phyloP scores from a whole-genome alignment of 1,284 basidiomycete genomes.

The Stereum hirsutum region DNA sequence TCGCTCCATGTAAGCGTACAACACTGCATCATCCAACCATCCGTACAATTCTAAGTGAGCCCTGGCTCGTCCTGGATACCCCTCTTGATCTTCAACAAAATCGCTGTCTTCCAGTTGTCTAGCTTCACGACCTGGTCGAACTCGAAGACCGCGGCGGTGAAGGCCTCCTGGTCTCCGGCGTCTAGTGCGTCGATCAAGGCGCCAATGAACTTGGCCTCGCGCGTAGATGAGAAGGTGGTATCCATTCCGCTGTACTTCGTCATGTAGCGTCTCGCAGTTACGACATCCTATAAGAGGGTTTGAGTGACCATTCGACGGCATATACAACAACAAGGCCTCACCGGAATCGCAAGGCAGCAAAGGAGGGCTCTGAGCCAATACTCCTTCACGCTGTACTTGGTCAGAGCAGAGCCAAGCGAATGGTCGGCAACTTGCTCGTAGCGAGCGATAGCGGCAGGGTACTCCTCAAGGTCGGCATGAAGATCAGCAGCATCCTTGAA shows the following conservation, averaged over 20 bases:
- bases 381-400: constrained; percentile 98
- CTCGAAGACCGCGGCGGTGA: constrained; percentile 73
- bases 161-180: constrained; percentile 69
- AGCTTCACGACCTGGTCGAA: constrained; percentile 86
- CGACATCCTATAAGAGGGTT: constrained; percentile 54
- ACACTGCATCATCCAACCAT: too few species aligned
- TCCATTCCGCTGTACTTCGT: constrained; percentile 71
- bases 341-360: constrained; percentile 86
- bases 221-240: constrained; percentile 74
- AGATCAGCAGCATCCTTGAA: constrained; percentile 96
- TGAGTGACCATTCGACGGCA: constrained; percentile 2
- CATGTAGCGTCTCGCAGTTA: constrained; percentile 77
- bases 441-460: constrained; percentile 75
- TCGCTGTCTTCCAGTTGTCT: constrained; percentile 91
- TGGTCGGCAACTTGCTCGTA: constrained; percentile 90
- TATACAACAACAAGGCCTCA: constrained; percentile 27
- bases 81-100: constrained; percentile 85
- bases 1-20: neutral
- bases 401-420: constrained; percentile 77
- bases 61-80: constrained; percentile 54
- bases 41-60: constrained; percentile 39
- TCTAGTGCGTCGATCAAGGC: constrained; percentile 76
- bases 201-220: constrained; percentile 84
- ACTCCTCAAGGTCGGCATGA: constrained; percentile 85
- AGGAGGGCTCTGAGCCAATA: constrained; percentile 88